These are phyloP conservation scores for Posidonia oceanica DNA, from an alignment of 116 monocot species.

Conservation along the genomic window DNA sequence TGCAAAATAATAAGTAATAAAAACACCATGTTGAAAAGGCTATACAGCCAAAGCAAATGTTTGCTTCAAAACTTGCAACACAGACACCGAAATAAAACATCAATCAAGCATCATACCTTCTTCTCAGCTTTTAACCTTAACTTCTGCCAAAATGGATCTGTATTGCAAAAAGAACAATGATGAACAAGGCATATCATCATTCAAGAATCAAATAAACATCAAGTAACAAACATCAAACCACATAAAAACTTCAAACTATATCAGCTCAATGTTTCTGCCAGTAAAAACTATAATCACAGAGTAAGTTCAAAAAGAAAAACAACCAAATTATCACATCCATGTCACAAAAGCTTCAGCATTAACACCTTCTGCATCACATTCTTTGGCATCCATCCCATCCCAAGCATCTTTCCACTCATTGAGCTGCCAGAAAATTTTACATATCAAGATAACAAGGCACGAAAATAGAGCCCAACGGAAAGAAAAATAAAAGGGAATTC, in stretches of 20 bases:
- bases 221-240: neutral
- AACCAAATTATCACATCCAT: neutral
- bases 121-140: conserved; percentile 8
- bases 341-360: neutral
- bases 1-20: too few species aligned
- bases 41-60: too few species aligned
- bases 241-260: neutral
- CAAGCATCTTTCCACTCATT: conserved; percentile 8
- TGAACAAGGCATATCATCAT: neutral
- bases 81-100: too few species aligned
- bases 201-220: neutral
- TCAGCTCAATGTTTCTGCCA: neutral
- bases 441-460: neutral
- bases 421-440: neutral
- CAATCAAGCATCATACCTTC: conserved; percentile 4
- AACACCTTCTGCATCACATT: neutral
- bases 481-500: neutral
- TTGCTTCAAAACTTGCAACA: too few species aligned
- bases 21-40: too few species aligned
- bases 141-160: conserved; percentile 22
- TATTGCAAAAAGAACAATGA: neutral
- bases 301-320: neutral
- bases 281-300: neutral
- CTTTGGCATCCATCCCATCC: neutral
- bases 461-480: neutral